These are phyloP conservation scores for Hypoxylon rickii DNA, from an alignment of 495 filamentous ascomycete species.

Conservation along the genomic window DNA sequence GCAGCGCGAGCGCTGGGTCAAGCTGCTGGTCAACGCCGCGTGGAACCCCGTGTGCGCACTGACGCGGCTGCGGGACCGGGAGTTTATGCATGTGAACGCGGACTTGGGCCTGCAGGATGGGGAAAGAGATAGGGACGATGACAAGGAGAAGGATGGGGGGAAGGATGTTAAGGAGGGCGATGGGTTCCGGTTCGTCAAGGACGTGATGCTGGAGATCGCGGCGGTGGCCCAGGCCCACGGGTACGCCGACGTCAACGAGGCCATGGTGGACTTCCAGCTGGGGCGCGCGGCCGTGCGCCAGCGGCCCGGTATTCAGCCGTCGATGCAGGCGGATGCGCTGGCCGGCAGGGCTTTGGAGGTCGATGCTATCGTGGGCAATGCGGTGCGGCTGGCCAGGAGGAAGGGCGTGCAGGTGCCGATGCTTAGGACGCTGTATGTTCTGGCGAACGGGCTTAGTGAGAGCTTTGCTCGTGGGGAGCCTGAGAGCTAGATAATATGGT, in stretches of 20 bases:
- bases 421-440: constrained; percentile 50
- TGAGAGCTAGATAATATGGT: no score
- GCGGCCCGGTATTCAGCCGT: constrained; percentile 46
- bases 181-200: constrained; percentile 42
- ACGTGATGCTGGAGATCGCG: constrained; percentile 58
- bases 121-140: not conserved
- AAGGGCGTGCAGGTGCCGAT: constrained; percentile 48
- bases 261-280: constrained; percentile 45
- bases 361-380: constrained; percentile 59
- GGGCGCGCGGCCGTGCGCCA: constrained; percentile 39
- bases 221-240: constrained; percentile 49
- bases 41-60: constrained; percentile 61
- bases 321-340: constrained; percentile 55
- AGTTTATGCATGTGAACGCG: constrained; percentile 44
- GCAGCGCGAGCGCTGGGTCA: constrained; percentile 57
- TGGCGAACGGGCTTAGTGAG: constrained; percentile 37
- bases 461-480: constrained; percentile 24
- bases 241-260: constrained; percentile 45
- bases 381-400: constrained; percentile 47
- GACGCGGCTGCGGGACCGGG: constrained; percentile 47
- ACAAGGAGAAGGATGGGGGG: no score
- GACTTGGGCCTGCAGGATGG: not conserved
- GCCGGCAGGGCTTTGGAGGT: constrained; percentile 50
- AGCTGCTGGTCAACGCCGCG: constrained; percentile 54
- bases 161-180: no score